Base-by-base conservation (phyloP, 2,329 filamentous ascomycete genomes). In the Claviceps paspali region DNA sequence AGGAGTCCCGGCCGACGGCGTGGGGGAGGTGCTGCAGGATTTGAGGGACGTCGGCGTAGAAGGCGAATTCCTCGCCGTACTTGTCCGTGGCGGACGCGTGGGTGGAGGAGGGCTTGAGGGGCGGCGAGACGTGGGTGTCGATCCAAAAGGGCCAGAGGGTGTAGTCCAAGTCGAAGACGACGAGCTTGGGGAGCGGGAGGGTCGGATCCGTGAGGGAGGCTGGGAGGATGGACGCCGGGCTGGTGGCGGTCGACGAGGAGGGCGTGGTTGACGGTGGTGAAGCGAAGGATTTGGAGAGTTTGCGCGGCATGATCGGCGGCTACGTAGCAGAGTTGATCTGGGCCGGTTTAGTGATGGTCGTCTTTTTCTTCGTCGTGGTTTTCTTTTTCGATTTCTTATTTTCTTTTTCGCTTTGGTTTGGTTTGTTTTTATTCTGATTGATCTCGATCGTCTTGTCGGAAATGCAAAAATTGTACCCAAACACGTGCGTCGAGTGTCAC, bases 61-160 rank as follows among this genome's bases (percentile, higher is more conserved):
- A 85, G 40, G 68, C 59, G 49, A 76, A 86, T 14, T 64, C 64
- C 59, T 86, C 80, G 54, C 77, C 78, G 41, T 62, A 60, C 45
- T 64, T 62, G 54, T 79, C 75, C 15, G 62, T 59, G 38, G 59
- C 63, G 44, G 57, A 58, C 41, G 52, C 62, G 60, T 57, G 57
- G 6, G 53, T 44, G 0, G 62, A 39, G 38, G 65, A 61, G 6
- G 65, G 49, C 46, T 70, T 69, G 14, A 94, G 61, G 0, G 86
- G 87, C 6, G 76, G 71, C 18, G 76, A 74, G 49, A 91, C 81
- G 60, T 95, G 87, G 3, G 86, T 94, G 64, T 96, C 91, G 2
- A 93, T 79, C 88, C 88, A 96, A 62, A 95, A 95, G 4, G 87
- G 86, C 91, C 88, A 96, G n/a, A 96, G 69, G 0, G 91, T 96